A percentile compares a stretch with the other conserved stretches of the same genome.
Evolutionary conservation across 192 early-diverging fungal species (phyloP).

Genomic region (Backusella morwellensis): DNA sequence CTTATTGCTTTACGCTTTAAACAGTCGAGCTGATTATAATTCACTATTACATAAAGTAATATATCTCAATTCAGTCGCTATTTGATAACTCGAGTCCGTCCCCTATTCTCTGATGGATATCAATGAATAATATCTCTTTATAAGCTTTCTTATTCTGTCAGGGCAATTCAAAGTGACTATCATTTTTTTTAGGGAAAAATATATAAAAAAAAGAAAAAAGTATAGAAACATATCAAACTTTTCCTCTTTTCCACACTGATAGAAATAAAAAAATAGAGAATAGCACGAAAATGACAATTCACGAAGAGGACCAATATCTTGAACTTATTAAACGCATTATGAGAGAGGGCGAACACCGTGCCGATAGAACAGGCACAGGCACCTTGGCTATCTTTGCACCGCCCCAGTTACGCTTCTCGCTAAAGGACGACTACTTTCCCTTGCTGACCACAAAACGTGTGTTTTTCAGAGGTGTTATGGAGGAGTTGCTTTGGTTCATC

Average conservation of each 20-base stretch:
- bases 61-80: neutral
- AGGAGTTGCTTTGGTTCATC: slow-evolving; percentile 97
- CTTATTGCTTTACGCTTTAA: neutral
- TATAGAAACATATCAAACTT: neutral
- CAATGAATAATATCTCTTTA: neutral
- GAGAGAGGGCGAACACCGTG: slow-evolving; percentile 65
- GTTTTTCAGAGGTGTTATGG: slow-evolving; percentile 84
- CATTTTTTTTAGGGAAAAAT: neutral
- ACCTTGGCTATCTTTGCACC: slow-evolving; percentile 84
- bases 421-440: slow-evolving; percentile 75
- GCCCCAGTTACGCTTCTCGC: slow-evolving; percentile 80
- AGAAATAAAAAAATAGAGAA: neutral
- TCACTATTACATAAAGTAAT: neutral
- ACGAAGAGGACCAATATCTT: slow-evolving; percentile 90
- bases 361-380: slow-evolving; percentile 90
- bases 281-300: slow-evolving; percentile 21
- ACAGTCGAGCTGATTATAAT: neutral
- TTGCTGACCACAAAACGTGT: slow-evolving; percentile 96
- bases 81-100: neutral
- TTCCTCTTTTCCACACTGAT: neutral
- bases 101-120: neutral
- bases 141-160: neutral
- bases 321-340: slow-evolving; percentile 72
- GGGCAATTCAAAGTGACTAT: neutral
- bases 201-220: neutral